phyloP scores from a whole-genome alignment of 495 filamentous ascomycete species.

The Aspergillus leporis region DNA sequence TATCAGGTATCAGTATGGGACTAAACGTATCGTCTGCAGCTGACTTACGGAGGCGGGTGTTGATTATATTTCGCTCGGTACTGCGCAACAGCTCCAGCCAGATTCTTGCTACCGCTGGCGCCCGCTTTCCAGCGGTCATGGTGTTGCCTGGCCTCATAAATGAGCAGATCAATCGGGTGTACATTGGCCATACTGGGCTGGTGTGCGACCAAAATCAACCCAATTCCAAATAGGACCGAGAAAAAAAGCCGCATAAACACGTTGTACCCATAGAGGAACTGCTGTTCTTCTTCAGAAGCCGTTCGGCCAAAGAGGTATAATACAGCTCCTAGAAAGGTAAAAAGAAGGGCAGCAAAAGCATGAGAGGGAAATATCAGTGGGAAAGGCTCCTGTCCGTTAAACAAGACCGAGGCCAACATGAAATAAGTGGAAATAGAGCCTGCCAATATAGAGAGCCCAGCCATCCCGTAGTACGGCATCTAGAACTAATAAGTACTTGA shows the following conservation, averaged over 20 bases:
- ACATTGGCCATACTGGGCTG: slow-evolving; percentile 31
- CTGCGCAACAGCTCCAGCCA: slow-evolving; percentile 41
- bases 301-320: slow-evolving; percentile 33
- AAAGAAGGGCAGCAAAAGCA: slow-evolving; percentile 23
- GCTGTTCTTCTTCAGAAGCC: slow-evolving; percentile 32
- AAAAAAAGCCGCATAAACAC: slow-evolving; percentile 30
- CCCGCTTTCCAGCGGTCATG: slow-evolving; percentile 37
- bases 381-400: slow-evolving; percentile 35
- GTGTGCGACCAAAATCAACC: slow-evolving; percentile 29
- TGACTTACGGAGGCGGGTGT: slow-evolving; percentile 48
- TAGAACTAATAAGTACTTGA: slow-evolving; percentile 22
- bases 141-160: slow-evolving; percentile 39
- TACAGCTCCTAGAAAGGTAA: slow-evolving; percentile 23
- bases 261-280: slow-evolving; percentile 32
- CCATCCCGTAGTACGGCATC: slow-evolving; percentile 37
- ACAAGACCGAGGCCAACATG: slow-evolving; percentile 24
- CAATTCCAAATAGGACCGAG: slow-evolving; percentile 27
- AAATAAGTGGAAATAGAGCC: slow-evolving; percentile 37
- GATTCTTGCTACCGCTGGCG: slow-evolving; percentile 36
- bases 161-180: slow-evolving; percentile 52
- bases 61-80: slow-evolving; percentile 49
- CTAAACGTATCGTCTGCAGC: neutral
- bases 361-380: slow-evolving; percentile 27
- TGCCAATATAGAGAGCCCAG: slow-evolving; percentile 34
- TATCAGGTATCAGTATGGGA: slow-evolving; percentile 12